These are phyloP conservation scores for Lachnellula cervina DNA, from an alignment of 2,329 filamentous ascomycete species.

Conservation along the genomic window DNA sequence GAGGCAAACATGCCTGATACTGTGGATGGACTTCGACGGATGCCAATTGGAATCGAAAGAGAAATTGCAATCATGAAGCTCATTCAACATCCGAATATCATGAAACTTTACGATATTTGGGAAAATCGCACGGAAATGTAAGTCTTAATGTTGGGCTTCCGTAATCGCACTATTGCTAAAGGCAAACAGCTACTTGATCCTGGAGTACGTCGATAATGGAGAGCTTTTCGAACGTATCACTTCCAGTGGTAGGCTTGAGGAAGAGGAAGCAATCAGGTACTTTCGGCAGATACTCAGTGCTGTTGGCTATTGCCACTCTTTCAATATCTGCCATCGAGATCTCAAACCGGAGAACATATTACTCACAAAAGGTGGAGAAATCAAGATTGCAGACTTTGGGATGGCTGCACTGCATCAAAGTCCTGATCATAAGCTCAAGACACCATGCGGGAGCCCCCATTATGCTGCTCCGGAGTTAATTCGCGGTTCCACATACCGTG, in stretches of 20 bases:
- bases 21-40: constrained; percentile 59
- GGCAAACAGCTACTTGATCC: constrained; percentile 74
- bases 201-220: constrained; percentile 82
- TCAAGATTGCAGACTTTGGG: constrained; percentile 96
- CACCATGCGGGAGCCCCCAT: constrained; percentile 92
- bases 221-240: constrained; percentile 76
- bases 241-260: constrained; percentile 64
- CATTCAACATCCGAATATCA: constrained; percentile 90
- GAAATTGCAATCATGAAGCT: constrained; percentile 97
- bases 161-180: constrained; percentile 20
- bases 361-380: constrained; percentile 66
- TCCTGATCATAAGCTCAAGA: constrained; percentile 70
- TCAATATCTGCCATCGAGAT: constrained; percentile 94
- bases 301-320: constrained; percentile 85
- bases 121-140: constrained; percentile 94
- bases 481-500: constrained; percentile 69
- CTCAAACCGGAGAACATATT: constrained; percentile 97
- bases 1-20: constrained; percentile 53
- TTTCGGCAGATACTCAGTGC: constrained; percentile 93
- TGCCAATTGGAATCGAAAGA: constrained; percentile 85
- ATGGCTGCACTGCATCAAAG: constrained; percentile 92
- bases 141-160: constrained; percentile 33
- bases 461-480: constrained; percentile 94
- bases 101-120: constrained; percentile 94
- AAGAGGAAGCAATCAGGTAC: constrained; percentile 75